Evolutionary conservation across 306 rosid genomes (phyloP).

Genomic region (Herpetospermum pedunculosum): DNA sequence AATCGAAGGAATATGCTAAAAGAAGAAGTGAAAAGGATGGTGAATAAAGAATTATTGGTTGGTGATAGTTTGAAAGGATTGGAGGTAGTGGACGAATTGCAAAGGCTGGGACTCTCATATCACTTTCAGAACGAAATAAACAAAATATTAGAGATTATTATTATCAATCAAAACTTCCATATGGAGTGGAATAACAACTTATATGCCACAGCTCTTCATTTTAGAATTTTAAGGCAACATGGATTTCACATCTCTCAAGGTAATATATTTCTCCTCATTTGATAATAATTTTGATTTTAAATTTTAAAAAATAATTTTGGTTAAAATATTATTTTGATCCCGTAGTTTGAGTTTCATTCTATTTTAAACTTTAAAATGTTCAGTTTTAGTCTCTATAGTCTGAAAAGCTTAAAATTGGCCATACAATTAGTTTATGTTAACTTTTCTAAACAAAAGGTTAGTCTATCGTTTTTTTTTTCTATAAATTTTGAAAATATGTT

Average conservation of each 20-base stretch:
- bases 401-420: no score
- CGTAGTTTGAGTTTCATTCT: no score
- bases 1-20: not conserved
- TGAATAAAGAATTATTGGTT: not conserved
- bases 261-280: no score
- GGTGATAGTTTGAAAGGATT: conserved; percentile 8
- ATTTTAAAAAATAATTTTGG: no score
- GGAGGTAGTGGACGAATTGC: conserved; percentile 19
- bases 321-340: no score
- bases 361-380: no score
- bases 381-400: no score
- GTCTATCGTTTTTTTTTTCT: no score
- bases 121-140: conserved; percentile 16
- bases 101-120: conserved; percentile 28
- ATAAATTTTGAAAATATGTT: no score
- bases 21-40: conserved; percentile 10
- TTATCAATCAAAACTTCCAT: not conserved
- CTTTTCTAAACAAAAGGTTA: no score
- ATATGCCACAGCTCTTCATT: conserved; percentile 15
- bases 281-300: not conserved
- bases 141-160: not conserved
- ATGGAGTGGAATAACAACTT: not conserved
- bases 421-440: no score
- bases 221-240: conserved; percentile 24
- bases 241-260: conserved; percentile 21